Evolutionary conservation across 2,329 filamentous ascomycete species (phyloP), one percentile per base, ranked within the genome.

Genomic region (Stachybotrys chlorohalonatus): DNA sequence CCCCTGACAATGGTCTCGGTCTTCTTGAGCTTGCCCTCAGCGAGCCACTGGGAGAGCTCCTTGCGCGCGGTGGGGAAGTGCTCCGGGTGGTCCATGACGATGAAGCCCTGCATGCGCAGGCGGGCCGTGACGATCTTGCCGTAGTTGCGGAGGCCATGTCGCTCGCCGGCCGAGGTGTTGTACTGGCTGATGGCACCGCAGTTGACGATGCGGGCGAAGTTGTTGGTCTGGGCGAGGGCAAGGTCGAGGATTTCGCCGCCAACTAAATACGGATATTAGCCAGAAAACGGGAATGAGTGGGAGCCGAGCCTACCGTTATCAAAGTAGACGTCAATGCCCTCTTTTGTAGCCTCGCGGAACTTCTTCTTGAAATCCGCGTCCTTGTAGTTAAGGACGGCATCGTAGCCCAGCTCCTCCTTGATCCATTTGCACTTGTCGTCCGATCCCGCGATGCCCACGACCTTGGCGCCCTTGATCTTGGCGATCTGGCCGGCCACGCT

Each of bases 401-500:
- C 85, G 56, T 86, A 87, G 1, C 85, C 85, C 30, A 89, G 70
- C 62, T 85, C 81, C 57, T 80, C 71, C 3, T 73, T 78, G 58
- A 91, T 68, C 78, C 85, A 89, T 52, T 74, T 69, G 61, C 82
- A 87, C 72, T 90, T 90, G 45, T 86, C 82, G 42, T 82, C 77
- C 53, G 76, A 79, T 0, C 86, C 86, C 1, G 84, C 84, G 57
- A 89, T 75, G 7, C 86, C 86, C 24, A 87, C 68, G 11, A 89
- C 82, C 3, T 76, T 61, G 51, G 72, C 71, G 11, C 86, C 88
- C 68, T 84, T 83, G 53, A 90, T 71, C 74, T 89, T 90, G 16
- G 87, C 86, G 60, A 92, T 89, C 71, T 93, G 89, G 0, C 86
- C 87, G 0, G 83, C 88, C 1, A 92, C 81, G 63, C 81, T 86